Conservation (phyloP, 495 filamentous ascomycete species). For the Aspergillus heteromorphus region DNA sequence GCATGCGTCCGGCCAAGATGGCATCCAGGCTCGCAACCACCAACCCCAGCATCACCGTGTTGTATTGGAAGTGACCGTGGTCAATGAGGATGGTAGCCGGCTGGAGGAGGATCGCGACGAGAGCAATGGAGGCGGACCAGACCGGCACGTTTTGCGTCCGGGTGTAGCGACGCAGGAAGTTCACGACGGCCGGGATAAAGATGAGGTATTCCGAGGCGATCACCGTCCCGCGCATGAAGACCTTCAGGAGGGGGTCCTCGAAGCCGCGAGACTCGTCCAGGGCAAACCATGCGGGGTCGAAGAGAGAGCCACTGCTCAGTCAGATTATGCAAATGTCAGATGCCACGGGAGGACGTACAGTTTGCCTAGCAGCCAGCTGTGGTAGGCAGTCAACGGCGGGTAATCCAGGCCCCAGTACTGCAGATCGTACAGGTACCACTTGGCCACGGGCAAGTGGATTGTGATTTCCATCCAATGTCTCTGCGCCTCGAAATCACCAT, state of each 20-base stretch:
- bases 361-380: slow-evolving; percentile 88
- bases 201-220: slow-evolving; percentile 83
- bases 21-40: slow-evolving; percentile 80
- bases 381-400: slow-evolving; percentile 93
- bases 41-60: slow-evolving; percentile 94
- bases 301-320: slow-evolving; percentile 54
- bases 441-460: slow-evolving; percentile 75
- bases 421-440: slow-evolving; percentile 97
- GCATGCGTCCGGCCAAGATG: slow-evolving; percentile 73
- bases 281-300: slow-evolving; percentile 86
- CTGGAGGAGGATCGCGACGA: slow-evolving; percentile 87
- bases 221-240: slow-evolving; percentile 92
- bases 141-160: slow-evolving; percentile 62
- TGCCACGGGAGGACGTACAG: slow-evolving; percentile 46
- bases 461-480: slow-evolving; percentile 99
- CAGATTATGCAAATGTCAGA: not conserved
- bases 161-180: slow-evolving; percentile 75
- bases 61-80: slow-evolving; percentile 98
- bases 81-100: slow-evolving; percentile 89
- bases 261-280: slow-evolving; percentile 75
- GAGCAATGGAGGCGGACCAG: slow-evolving; percentile 78
- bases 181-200: slow-evolving; percentile 78
- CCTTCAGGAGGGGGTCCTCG: slow-evolving; percentile 74
- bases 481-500: slow-evolving; percentile 96
- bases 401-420: slow-evolving; percentile 98